Percentiles rank a stretch among this genome's conserved stretches.
Evolutionary conservation across 306 rosid genomes (phyloP).

Genomic region (Castanea mollissima): DNA sequence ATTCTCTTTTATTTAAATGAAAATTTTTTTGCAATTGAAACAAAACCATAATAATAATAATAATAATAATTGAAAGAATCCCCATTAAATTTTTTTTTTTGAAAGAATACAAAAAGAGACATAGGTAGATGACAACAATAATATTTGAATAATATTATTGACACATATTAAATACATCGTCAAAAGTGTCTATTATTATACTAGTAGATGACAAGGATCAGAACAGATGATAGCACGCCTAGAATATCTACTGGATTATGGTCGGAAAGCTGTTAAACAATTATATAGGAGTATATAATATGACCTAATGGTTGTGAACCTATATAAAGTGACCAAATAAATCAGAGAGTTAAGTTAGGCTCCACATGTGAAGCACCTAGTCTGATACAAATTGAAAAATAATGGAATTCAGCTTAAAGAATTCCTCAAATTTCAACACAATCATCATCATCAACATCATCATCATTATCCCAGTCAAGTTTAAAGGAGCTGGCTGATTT

Average conservation of each 20-base stretch:
- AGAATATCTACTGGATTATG: not conserved
- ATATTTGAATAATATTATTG: not conserved
- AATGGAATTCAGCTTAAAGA: not conserved
- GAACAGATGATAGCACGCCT: not conserved
- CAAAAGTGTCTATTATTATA: not conserved
- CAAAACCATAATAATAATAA: too few species aligned
- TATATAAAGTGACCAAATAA: not conserved
- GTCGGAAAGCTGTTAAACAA: not conserved
- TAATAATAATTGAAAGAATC: too few species aligned
- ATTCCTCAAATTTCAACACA: slow-evolving; percentile 57
- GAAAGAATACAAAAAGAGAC: too few species aligned
- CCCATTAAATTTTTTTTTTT: too few species aligned
- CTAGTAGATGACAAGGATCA: not conserved
- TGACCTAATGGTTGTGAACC: not conserved
- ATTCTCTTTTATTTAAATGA: too few species aligned
- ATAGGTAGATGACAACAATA: not conserved
- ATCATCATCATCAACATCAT: slow-evolving; percentile 55
- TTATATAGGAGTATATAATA: not conserved
- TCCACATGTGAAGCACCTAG: not conserved
- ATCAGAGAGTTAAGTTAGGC: not conserved
- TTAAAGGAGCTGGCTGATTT: slow-evolving; percentile 68
- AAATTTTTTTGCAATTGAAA: too few species aligned
- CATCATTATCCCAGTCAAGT: slow-evolving; percentile 73
- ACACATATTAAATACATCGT: not conserved
- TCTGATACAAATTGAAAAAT: not conserved